Base-by-base conservation (phyloP, 1,139 yeast genomes). In the Ogataea hybrid region DNA sequence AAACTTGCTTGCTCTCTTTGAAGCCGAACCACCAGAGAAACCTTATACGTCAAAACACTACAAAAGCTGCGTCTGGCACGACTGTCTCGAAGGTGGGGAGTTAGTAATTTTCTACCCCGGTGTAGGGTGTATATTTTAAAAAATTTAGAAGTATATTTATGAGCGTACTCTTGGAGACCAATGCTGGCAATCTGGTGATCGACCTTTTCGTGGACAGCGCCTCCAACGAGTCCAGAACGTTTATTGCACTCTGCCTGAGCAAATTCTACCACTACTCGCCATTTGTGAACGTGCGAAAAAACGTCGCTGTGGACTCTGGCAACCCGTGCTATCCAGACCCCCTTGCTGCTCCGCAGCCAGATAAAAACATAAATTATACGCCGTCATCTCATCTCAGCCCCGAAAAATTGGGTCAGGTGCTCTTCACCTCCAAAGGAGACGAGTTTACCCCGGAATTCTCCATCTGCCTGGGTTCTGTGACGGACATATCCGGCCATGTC, bases 161-260 rank as follows among this genome's bases (percentile, higher is more conserved):
- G 84, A 77, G 84, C 53, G 80, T 79, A 4, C 53, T 80, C 27
- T 41, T 79, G 10, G 85, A 80, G 52, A 79, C 85, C 0, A 71
- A 79, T 2, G 59, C 56, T 28, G 84, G 81, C 45, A 62, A 58
- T 61, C 37, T 81, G 12, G 82, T 78, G 10, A 58, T 81, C n/a
- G 88, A 81, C 52, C 56, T 81, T 21, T 55, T 61, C 34, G 47
- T 53, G 5, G 59, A 69, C 9, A 54, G 59, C 3, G 66, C 70
- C 3, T 74, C 73, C 1, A 51, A 52, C 20, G 69, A 71, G 32
- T 62, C 73, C 32, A 59, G 59, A 40, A 77, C 77, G 51, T 81
- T 81, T 54, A 47, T 81, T 35, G 74, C 78, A 49, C 66, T 80
- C 12, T 79, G 85, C 61, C 70, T 75, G 50, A 52, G 66, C 32